Conservation (phyloP, 2,329 filamentous ascomycete species). For the Grosmannia serpens region DNA sequence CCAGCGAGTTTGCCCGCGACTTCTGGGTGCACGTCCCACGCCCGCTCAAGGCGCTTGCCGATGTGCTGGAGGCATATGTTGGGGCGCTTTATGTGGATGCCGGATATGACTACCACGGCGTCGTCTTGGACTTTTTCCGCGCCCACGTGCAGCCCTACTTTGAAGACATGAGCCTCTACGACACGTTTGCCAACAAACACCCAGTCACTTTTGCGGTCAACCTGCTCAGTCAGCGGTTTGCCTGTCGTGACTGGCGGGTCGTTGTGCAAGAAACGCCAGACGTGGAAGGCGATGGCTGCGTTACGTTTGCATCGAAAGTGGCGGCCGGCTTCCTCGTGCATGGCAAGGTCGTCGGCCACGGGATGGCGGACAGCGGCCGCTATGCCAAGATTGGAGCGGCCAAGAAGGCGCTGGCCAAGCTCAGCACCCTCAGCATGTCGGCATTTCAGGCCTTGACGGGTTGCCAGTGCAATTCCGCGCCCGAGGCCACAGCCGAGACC, state of each 20-base stretch:
- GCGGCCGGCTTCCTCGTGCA: constrained; percentile 71
- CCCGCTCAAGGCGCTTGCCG: constrained; percentile 66
- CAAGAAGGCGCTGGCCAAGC: constrained; percentile 39
- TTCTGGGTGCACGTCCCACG: constrained; percentile 56
- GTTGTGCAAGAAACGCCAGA: constrained; percentile 38
- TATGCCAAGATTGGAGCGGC: constrained; percentile 64
- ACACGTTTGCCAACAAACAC: constrained; percentile 76
- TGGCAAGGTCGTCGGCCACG: constrained; percentile 51
- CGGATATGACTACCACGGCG: constrained; percentile 63
- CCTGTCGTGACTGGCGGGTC: constrained; percentile 50
- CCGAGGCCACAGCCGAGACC: not conserved
- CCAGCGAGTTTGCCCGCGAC: constrained; percentile 38
- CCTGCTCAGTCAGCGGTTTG: constrained; percentile 50
- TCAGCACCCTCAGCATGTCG: constrained; percentile 32
- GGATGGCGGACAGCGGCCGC: constrained; percentile 49
- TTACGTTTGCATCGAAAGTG: constrained; percentile 28
- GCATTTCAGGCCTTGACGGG: constrained; percentile 49
- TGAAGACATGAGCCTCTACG: constrained; percentile 74
- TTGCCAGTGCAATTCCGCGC: constrained; percentile 46
- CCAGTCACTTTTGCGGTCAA: constrained; percentile 64
- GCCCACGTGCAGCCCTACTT: constrained; percentile 67
- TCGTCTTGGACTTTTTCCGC: constrained; percentile 70
- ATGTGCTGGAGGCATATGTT: constrained; percentile 80
- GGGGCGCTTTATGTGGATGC: constrained; percentile 90
- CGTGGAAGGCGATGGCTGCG: constrained; percentile 18